A percentile compares a stretch with the other conserved stretches of the same genome.
phyloP scores from a whole-genome alignment of 495 filamentous ascomycete species.

The Paragyromitra xinjiangensis region DNA sequence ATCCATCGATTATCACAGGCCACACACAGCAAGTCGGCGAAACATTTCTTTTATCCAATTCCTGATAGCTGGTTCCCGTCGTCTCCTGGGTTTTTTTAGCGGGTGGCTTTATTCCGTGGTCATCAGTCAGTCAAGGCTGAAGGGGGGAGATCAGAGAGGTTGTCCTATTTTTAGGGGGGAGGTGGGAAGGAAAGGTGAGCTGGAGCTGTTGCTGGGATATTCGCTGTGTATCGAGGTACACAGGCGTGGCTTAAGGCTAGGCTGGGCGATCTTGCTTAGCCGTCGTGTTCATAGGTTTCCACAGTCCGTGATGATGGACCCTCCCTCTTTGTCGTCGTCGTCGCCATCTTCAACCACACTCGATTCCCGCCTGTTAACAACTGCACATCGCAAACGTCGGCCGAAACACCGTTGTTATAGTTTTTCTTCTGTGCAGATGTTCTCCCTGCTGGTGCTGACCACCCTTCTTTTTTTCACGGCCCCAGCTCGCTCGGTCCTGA shows the following conservation, averaged over 20 bases:
- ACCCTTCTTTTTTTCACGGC: conserved; percentile 43
- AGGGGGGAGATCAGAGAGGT: conserved; percentile 39
- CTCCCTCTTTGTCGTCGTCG: conserved; percentile 34
- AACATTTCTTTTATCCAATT: conserved; percentile 32
- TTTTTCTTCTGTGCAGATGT: conserved; percentile 28
- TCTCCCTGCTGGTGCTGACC: conserved; percentile 40
- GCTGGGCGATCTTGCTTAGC: conserved; percentile 34
- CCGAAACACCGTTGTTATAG: conserved; percentile 24
- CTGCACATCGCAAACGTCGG: conserved; percentile 43
- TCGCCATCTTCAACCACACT: conserved; percentile 30
- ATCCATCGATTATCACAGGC: conserved; percentile 31
- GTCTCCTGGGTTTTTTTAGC: conserved; percentile 7
- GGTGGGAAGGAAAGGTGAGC: conserved; percentile 53
- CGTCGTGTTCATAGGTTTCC: conserved; percentile 43
- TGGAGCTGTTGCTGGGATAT: conserved; percentile 34
- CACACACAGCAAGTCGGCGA: conserved; percentile 25
- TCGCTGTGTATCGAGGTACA: conserved; percentile 17
- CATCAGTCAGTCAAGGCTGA: conserved; percentile 38
- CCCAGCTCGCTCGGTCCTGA: conserved; percentile 64
- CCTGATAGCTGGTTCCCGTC: conserved; percentile 11
- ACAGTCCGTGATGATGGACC: conserved; percentile 40
- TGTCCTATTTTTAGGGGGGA: conserved; percentile 53
- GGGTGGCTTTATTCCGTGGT: conserved; percentile 17
- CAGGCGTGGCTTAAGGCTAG: conserved; percentile 20
- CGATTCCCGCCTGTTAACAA: conserved; percentile 35